A percentile compares a stretch with the other conserved stretches of the same genome.
phyloP scores from a whole-genome alignment of 306 rosid species.

The Vigna unguiculata region DNA sequence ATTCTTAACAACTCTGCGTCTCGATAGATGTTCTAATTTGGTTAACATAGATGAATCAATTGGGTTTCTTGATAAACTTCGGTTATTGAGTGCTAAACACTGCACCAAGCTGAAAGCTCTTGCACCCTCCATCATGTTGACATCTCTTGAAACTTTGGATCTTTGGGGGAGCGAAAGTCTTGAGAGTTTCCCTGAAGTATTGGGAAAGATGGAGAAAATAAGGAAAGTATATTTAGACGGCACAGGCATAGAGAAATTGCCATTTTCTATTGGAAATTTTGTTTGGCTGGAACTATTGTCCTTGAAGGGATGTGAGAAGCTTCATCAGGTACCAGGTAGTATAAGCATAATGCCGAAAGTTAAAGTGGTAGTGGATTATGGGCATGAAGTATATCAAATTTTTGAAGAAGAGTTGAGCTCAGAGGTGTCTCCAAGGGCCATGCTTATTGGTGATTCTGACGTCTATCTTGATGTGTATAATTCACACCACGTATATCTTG shows the following conservation, averaged over 20 bases:
- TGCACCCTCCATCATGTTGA: conserved; percentile 14
- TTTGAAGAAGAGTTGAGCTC: not conserved
- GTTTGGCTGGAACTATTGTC: conserved; percentile 1
- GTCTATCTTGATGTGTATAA: not conserved
- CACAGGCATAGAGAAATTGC: conserved; percentile 6
- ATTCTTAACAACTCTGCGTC: not conserved
- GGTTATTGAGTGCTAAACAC: conserved; percentile 2
- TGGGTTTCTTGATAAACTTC: too few relatives aligned
- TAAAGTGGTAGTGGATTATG: not conserved
- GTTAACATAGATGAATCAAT: not conserved
- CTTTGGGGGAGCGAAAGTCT: conserved; percentile 13
- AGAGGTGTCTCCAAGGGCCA: not conserved
- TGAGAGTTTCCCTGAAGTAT: not conserved
- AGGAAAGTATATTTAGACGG: conserved; percentile 20
- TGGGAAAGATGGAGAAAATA: conserved; percentile 35
- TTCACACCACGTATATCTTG: not conserved
- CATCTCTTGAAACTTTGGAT: conserved; percentile 39
- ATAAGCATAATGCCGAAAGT: not conserved
- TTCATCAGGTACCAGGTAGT: conserved; percentile 8
- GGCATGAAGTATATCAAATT: not conserved
- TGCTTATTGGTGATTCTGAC: not conserved
- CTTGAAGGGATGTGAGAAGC: not conserved
- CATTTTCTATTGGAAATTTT: conserved; percentile 14
- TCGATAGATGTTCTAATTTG: not conserved
- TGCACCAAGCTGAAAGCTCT: conserved; percentile 18